Evolutionary conservation across 441 rosid genomes (phyloP).

Genomic region (Mallotus repandus): DNA sequence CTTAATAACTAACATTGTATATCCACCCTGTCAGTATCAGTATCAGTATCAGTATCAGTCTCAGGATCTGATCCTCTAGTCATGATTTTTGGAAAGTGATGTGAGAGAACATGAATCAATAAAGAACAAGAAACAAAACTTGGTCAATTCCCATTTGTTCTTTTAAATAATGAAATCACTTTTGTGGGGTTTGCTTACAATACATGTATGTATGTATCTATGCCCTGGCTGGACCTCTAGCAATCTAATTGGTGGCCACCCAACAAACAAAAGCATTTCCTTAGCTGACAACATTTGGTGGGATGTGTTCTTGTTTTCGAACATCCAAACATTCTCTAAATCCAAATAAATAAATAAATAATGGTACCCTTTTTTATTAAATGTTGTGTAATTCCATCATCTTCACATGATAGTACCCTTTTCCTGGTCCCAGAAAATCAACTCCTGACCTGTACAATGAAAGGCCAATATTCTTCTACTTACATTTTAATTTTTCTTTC

Average conservation of each 20-base stretch:
- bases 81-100: constrained; percentile 31
- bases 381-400: constrained; percentile 18
- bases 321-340: not conserved
- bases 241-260: constrained; percentile 23
- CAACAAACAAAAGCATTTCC: constrained; percentile 5
- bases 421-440: constrained; percentile 22
- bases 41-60: constrained; percentile 26
- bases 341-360: not conserved
- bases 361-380: not conserved
- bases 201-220: constrained; percentile 12
- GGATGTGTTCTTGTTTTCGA: constrained; percentile 20
- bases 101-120: constrained; percentile 22
- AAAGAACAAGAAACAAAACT: constrained; percentile 32
- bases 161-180: not conserved
- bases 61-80: constrained; percentile 20
- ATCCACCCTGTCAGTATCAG: constrained; percentile 31
- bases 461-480: not conserved
- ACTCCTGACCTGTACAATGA: not conserved
- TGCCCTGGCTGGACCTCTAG: not conserved
- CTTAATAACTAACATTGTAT: constrained; percentile 14
- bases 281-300: constrained; percentile 22
- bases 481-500: not conserved
- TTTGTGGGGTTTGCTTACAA: constrained; percentile 24
- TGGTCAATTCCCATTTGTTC: constrained; percentile 18
- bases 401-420: constrained; percentile 8